Evolutionary conservation across 2,329 filamentous ascomycete genomes (phyloP).

Genomic region (Furcasterigmium furcatum): DNA sequence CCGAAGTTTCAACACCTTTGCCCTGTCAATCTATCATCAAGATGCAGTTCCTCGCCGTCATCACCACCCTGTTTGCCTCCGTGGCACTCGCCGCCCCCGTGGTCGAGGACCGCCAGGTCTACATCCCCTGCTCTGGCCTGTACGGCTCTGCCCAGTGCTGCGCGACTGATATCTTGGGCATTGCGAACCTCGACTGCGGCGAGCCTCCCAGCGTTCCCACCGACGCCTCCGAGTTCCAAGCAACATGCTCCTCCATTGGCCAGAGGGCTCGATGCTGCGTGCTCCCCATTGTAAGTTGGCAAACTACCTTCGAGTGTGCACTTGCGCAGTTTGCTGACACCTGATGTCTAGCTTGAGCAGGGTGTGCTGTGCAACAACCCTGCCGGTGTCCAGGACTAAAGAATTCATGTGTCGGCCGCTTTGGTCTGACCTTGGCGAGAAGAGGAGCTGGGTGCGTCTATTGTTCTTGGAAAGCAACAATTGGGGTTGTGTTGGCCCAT

Average conservation of each 20-base stretch:
- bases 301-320: neutral
- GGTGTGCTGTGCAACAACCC: constrained; percentile 30
- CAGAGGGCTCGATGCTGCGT: constrained; percentile 57
- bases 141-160: constrained; percentile 52
- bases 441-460: too few relatives aligned
- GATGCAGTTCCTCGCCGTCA: constrained; percentile 12
- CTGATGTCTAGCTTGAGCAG: constrained; percentile 20
- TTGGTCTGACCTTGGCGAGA: too few relatives aligned
- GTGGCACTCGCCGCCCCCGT: constrained; percentile 21
- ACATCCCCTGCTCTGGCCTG: constrained; percentile 37
- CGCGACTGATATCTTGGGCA: constrained; percentile 56
- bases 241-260: constrained; percentile 42
- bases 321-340: neutral
- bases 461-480: too few relatives aligned
- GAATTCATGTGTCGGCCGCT: neutral
- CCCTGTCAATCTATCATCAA: too few relatives aligned
- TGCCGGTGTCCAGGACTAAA: constrained; percentile 22
- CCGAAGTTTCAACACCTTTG: too few relatives aligned
- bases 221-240: constrained; percentile 37
- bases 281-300: constrained; percentile 39
- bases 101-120: constrained; percentile 31
- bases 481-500: too few relatives aligned
- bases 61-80: constrained; percentile 15
- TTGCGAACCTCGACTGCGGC: constrained; percentile 55
- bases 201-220: constrained; percentile 34